Evolutionary conservation across 2,329 filamentous ascomycete genomes (phyloP).

Genomic region (Colletotrichum chrysophilum): DNA sequence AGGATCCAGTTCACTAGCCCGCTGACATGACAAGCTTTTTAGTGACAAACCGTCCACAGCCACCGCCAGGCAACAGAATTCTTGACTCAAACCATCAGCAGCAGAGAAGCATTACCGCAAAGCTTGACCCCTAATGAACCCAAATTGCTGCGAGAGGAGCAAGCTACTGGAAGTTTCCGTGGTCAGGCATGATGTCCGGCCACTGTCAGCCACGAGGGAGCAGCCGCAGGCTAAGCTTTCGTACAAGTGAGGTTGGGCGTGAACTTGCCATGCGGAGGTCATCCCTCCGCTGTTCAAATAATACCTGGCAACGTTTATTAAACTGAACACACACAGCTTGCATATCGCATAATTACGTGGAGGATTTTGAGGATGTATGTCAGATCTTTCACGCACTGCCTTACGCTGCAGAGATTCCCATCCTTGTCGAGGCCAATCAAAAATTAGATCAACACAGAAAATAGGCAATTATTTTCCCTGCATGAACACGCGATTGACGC

Average conservation of each 20-base stretch:
- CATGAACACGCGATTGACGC: background rate
- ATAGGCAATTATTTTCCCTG: background rate
- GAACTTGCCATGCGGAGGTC: background rate
- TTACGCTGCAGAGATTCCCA: background rate
- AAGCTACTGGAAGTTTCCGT: background rate
- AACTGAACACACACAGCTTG: background rate
- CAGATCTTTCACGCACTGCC: background rate
- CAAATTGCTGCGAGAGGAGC: background rate
- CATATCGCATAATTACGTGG: background rate
- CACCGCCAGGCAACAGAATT: background rate
- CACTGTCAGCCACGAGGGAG: background rate
- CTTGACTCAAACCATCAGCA: background rate
- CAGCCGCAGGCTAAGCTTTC: background rate
- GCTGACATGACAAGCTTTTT: background rate
- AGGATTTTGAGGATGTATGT: background rate
- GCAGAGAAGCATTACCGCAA: background rate
- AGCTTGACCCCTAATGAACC: background rate
- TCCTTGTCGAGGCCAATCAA: background rate
- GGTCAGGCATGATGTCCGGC: background rate
- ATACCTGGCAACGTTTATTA: background rate
- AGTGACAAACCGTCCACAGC: background rate
- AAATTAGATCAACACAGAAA: background rate
- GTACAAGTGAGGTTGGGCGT: background rate
- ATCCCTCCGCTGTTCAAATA: background rate
- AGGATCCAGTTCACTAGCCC: background rate